phyloP scores from a whole-genome alignment of 2,329 filamentous ascomycete species.

The Fusarium aywerte region DNA sequence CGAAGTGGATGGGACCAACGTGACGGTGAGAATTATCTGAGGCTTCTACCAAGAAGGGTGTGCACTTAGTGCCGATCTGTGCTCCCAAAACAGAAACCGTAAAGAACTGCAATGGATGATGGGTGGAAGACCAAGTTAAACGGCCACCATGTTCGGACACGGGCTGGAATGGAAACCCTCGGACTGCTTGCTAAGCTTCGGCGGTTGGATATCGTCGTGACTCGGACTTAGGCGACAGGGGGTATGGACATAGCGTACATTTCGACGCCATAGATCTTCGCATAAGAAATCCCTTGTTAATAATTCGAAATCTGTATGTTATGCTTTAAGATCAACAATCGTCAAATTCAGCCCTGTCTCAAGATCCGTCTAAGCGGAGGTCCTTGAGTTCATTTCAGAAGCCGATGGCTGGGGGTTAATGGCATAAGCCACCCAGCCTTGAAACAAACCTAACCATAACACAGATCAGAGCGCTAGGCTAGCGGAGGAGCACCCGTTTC shows the following conservation, averaged over 20 bases:
- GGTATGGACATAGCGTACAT: neutral
- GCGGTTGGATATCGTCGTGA: too few species aligned
- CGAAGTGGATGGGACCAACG: constrained; percentile 34
- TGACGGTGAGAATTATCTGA: constrained; percentile 32
- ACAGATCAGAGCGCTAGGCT: constrained; percentile 16
- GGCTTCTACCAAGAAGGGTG: constrained; percentile 24
- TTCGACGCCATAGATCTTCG: constrained; percentile 6
- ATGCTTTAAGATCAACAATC: neutral
- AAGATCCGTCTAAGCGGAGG: neutral
- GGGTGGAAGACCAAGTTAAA: constrained; percentile 7
- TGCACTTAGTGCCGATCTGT: constrained; percentile 25
- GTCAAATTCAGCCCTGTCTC: neutral
- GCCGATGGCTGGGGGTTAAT: neutral
- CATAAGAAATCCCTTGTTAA: constrained; percentile 7
- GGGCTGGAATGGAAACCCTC: constrained; percentile 4
- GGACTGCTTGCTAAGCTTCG: neutral
- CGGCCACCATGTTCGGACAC: constrained; percentile 21
- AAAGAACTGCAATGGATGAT: constrained; percentile 10
- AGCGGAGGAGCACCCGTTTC: constrained; percentile 21
- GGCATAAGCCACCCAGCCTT: constrained; percentile 24
- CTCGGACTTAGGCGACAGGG: constrained; percentile 5
- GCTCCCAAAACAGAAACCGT: constrained; percentile 31
- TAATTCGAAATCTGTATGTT: neutral
- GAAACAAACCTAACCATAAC: constrained; percentile 30
- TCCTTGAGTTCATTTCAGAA: constrained; percentile 7